Conservation (phyloP, 495 filamentous ascomycete genomes). For the Cenococcum geophilum region DNA sequence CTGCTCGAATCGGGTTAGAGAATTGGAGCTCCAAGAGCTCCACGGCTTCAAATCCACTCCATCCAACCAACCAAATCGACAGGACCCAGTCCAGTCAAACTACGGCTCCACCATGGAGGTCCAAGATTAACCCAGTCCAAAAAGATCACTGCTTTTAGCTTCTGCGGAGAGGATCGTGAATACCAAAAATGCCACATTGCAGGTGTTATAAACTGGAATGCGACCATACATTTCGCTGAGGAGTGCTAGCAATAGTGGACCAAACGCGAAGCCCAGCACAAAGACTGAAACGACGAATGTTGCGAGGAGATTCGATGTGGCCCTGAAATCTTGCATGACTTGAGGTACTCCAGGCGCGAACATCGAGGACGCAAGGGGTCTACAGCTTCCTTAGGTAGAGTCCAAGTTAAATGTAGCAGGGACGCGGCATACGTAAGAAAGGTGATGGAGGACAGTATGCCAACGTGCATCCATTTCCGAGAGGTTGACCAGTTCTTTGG, state of each 20-base stretch:
- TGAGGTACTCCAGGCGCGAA: constrained; percentile 40
- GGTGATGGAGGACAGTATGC: constrained; percentile 37
- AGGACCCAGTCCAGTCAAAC: no score
- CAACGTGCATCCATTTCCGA: constrained; percentile 45
- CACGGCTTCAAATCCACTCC: no score
- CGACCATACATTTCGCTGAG: constrained; percentile 61
- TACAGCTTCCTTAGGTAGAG: neutral
- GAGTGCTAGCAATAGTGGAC: constrained; percentile 55
- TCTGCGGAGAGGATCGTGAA: no score
- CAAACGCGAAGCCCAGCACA: constrained; percentile 54
- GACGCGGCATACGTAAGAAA: constrained; percentile 31
- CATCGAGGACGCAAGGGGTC: constrained; percentile 38
- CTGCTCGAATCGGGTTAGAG: no score
- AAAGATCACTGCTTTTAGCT: constrained; percentile 25
- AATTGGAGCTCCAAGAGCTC: no score
- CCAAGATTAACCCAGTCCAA: no score
- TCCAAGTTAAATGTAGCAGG: constrained; percentile 25
- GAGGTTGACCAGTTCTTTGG: constrained; percentile 42
- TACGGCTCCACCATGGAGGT: no score
- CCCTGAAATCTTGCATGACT: constrained; percentile 34
- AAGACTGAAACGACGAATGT: constrained; percentile 40
- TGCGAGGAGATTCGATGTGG: constrained; percentile 28
- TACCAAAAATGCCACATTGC: constrained; percentile 35
- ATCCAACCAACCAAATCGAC: no score
- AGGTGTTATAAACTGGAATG: constrained; percentile 45